phyloP scores from a whole-genome alignment of 2,329 filamentous ascomycete species.

The Trichothecium sympodiale region DNA sequence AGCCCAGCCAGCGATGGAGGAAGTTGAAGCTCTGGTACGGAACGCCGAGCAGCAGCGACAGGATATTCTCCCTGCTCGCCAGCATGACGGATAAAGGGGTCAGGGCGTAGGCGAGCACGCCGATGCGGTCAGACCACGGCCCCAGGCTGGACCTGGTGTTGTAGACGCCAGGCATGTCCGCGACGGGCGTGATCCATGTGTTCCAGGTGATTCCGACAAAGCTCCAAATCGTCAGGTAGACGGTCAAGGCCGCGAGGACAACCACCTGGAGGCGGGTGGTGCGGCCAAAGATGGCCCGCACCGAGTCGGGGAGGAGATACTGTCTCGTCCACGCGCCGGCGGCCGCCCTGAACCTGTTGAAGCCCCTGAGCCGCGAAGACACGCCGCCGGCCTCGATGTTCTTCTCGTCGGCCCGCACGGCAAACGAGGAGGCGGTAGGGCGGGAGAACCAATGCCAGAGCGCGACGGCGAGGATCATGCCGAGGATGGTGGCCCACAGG shows the following conservation, averaged over 20 bases:
- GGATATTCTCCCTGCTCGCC: constrained; percentile 56
- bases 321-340: constrained; percentile 29
- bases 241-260: constrained; percentile 43
- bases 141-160: constrained; percentile 58
- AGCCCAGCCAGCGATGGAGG: constrained; percentile 65
- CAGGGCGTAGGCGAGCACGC: constrained; percentile 61
- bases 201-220: constrained; percentile 60
- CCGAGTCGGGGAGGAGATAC: constrained; percentile 50
- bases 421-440: constrained; percentile 48
- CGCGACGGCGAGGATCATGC: constrained; percentile 32
- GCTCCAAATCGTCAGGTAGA: constrained; percentile 56
- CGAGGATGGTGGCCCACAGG: constrained; percentile 34
- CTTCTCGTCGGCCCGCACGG: constrained; percentile 45
- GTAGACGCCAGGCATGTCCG: constrained; percentile 38
- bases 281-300: constrained; percentile 49
- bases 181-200: constrained; percentile 60
- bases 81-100: constrained; percentile 61
- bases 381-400: constrained; percentile 8
- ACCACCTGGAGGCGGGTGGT: constrained; percentile 58
- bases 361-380: constrained; percentile 9
- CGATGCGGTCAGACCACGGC: constrained; percentile 58
- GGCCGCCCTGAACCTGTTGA: constrained; percentile 21
- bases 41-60: constrained; percentile 59
- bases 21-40: constrained; percentile 73
- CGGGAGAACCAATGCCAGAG: constrained; percentile 11